Evolutionary conservation across 1,284 basidiomycete genomes (phyloP), one percentile per base, ranked within the genome.

Genomic region (Sparassis latifolia): DNA sequence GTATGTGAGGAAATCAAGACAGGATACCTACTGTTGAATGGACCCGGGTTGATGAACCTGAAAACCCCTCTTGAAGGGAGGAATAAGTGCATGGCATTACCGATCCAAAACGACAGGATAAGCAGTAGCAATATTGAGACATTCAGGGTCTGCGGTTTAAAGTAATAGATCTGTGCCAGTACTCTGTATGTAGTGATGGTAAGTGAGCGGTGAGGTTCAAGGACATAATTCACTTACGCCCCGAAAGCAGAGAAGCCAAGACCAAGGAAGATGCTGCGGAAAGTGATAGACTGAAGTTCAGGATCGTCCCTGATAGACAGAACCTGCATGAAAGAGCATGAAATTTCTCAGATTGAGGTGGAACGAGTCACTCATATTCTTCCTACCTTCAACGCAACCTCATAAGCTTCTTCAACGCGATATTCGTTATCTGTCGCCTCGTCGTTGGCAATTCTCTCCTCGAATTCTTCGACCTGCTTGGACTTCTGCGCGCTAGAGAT

Each of bases 21-120:
- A 7, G 9, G 28, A 6, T 3, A 54, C 64, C 48, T 35, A 66
- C 63, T 72, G 59, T 69, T 70, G 62, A 74, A 75, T 2, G 72
- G 71, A 0, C 73, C 74, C 1, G 73, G 72, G 50, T 74, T 74
- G 50, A 77, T 58, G 50, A 59, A 71, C 10, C 62, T 52, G 61
- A 69, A 71, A 42, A 63, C 49, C 6, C 70, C 71, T 10, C 53
- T 55, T 4, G 58, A 60, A 1, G 70, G 70, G 5, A 71, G 58
- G 30, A 60, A 48, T 20, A 58, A 60, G 35, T 63, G 62, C 67
- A 69, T 64, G 27, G 48, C 58, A 50, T 66, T 66, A 2, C 71
- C 68, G 37, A 70, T 60, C 62, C 69, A 67, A 51, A 67, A 72
- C 28, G 66, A 66, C 51, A 71, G 55, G 45, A 70, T 59, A 28